Base-by-base conservation (phyloP, 768 basidiomycete genomes). In the Coprinellus micaceus region DNA sequence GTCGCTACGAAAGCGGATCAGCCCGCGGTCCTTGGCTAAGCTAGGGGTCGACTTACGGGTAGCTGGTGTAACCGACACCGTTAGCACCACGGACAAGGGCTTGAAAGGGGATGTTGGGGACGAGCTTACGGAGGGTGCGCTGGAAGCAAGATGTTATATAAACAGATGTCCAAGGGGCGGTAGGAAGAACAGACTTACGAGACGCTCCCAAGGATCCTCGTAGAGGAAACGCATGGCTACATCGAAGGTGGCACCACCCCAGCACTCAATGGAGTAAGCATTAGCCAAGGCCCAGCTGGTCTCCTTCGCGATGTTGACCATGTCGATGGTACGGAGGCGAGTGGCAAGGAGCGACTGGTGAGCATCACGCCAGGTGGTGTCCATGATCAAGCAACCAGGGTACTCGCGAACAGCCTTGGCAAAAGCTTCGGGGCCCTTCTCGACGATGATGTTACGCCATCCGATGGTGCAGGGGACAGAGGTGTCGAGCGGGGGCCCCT, bases 191-290 rank as follows among this genome's bases (percentile, higher is more conserved):
- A 17, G 73, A 43, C 85, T 49, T 62, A 92, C 91, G 74, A 99
- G 76, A 62, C 97, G 86, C 70, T 98, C 97, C 97, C 97, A 99
- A 63, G 97, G 97, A 72, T 99, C 97, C 71, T 99, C 97, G 69
- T 99, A 98, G 69, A 99, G 74, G 88, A 99, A 98, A 45, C 96
- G 88, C 94, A 98, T 97, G 22, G 96, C 91, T 50, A 99, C 96
- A 71, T 98, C 96, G 68, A 99, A 99, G 2, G 97, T 98, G 36
- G 96, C 95, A 58, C 95, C 94, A 66, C 97, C 97, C 97, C 97
- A 99, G 79, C 95, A 98, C 70, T 99, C 97, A 60, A 99, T 74
- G 69, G 91, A 90, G 77, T 93, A 99, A 7, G 97, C 92, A 67
- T 98, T 98, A 24, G 91, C 85, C 41, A 99, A 80, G 1, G 96